Evolutionary conservation across 768 basidiomycete species (phyloP).

Genomic region (Lactarius evosmus): DNA sequence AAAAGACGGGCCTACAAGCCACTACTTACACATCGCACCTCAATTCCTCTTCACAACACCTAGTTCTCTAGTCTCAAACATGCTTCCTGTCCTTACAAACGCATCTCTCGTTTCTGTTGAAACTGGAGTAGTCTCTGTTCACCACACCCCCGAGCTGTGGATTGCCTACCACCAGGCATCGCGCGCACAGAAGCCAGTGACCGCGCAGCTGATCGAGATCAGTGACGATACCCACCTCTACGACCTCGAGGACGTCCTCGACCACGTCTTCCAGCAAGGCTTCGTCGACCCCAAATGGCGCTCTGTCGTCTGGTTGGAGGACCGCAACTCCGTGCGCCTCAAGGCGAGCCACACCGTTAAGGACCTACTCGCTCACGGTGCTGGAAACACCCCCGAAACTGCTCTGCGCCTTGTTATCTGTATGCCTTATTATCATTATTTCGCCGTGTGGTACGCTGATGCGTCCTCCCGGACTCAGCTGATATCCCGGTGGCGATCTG

Average conservation of each 20-base stretch:
- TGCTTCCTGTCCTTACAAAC: no score
- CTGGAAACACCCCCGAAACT: slow-evolving; percentile 42
- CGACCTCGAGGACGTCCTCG: slow-evolving; percentile 49
- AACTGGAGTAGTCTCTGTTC: slow-evolving; percentile 18
- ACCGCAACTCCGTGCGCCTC: slow-evolving; percentile 39
- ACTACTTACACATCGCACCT: neutral
- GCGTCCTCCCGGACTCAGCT: slow-evolving; percentile 31
- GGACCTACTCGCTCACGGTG: slow-evolving; percentile 37
- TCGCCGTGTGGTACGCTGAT: neutral
- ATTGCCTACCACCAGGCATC: slow-evolving; percentile 48
- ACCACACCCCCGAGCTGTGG: slow-evolving; percentile 40
- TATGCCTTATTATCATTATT: slow-evolving; percentile 31
- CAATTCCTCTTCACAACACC: neutral
- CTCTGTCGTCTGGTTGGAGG: slow-evolving; percentile 46
- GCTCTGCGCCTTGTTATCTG: slow-evolving; percentile 47
- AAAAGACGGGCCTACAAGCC: neutral
- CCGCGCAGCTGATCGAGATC: slow-evolving; percentile 48
- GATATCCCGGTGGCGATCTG: slow-evolving; percentile 42
- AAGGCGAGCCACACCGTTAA: slow-evolving; percentile 38
- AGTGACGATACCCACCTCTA: slow-evolving; percentile 41
- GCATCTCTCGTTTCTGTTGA: slow-evolving; percentile 13
- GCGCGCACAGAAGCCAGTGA: slow-evolving; percentile 40
- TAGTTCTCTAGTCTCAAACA: no score
- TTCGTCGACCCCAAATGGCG: slow-evolving; percentile 45
- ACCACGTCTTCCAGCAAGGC: slow-evolving; percentile 45